Base-by-base conservation (phyloP, 192 early-diverging fungal genomes). In the Tieghemiomyces parasiticus region DNA sequence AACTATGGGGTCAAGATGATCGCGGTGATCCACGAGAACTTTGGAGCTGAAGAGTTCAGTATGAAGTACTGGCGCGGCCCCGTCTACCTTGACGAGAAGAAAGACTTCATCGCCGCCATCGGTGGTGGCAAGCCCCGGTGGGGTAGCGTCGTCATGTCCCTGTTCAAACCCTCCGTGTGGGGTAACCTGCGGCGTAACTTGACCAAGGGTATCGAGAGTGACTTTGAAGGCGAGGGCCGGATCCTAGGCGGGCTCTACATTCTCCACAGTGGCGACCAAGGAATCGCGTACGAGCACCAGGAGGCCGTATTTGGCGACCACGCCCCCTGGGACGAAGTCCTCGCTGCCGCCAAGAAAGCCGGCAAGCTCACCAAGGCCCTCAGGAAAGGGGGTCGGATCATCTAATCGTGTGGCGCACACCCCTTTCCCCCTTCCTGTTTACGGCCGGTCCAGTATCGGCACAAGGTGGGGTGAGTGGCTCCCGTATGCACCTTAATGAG, bases 221-320 rank as follows among this genome's bases (percentile, higher is more conserved):
- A 77, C 51, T 67, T 72, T 56, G 67, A 65, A 12, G 75, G 75
- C 22, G 67, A 77, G 4, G 75, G 75, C 59, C 62, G 65, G 22
- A 70, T 71, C 56, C 63, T 74, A 3, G 75, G 75, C 9, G 75
- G 75, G 25, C 24, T 72, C 4, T 66, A 67, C n/a, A 35, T 77
- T 16, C 55, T 77, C 10, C 25, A 63, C 2, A 29, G 33, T 0
- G 67, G 54, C 6, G 38, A 67, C 30, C 20, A 58, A n/a, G 71
- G 70, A 0, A 63, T 73, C 50, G 67, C 61, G 28, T 77, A 71
- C 34, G 73, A 71, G 58, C 62, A 77, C 46, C 63, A 62, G 22
- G 75, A 77, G 56, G 63, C 68, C 54, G 60, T 71, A 0, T 77
- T 67, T 63, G 75, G 75, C 0, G 72, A 77, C 54, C 63, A 65